Evolutionary conservation across 345 rosid species (phyloP).

Genomic region (Salix purpurea): DNA sequence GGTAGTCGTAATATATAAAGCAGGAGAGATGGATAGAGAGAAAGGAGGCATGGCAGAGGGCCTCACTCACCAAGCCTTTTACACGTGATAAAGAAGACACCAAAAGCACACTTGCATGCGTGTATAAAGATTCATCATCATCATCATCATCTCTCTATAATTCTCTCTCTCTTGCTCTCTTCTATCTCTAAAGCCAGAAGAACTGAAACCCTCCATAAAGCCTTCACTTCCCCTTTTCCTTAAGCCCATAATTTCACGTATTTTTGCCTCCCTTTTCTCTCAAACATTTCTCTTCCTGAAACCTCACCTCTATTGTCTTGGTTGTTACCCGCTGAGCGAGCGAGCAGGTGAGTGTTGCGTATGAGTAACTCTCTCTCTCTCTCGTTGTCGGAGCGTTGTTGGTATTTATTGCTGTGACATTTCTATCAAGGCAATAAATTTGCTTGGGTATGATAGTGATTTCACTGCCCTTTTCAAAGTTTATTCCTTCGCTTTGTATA

Average conservation of each 20-base stretch:
- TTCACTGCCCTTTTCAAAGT: constrained; percentile 88
- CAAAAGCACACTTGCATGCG: constrained; percentile 91
- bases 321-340: not conserved
- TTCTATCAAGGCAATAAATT: constrained; percentile 26
- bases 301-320: not conserved
- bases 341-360: constrained; percentile 34
- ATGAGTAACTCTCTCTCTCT: not conserved
- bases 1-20: not conserved
- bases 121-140: constrained; percentile 64
- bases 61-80: constrained; percentile 38
- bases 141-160: constrained; percentile 35
- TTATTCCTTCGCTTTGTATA: constrained; percentile 80
- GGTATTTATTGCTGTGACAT: constrained; percentile 13
- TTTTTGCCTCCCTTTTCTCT: constrained; percentile 10
- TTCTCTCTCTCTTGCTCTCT: constrained; percentile 11
- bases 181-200: not conserved
- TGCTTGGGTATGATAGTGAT: constrained; percentile 53
- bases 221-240: constrained; percentile 9
- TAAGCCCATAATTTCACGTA: constrained; percentile 18
- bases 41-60: not conserved
- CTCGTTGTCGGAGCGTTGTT: not conserved
- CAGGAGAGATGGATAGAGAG: constrained; percentile 5
- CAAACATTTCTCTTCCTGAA: not conserved
- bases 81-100: constrained; percentile 96
- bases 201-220: not conserved